These are phyloP conservation scores for Aureobasidium sp. DNA, from an alignment of 2,329 filamentous ascomycete genomes.

Conservation along the genomic window DNA sequence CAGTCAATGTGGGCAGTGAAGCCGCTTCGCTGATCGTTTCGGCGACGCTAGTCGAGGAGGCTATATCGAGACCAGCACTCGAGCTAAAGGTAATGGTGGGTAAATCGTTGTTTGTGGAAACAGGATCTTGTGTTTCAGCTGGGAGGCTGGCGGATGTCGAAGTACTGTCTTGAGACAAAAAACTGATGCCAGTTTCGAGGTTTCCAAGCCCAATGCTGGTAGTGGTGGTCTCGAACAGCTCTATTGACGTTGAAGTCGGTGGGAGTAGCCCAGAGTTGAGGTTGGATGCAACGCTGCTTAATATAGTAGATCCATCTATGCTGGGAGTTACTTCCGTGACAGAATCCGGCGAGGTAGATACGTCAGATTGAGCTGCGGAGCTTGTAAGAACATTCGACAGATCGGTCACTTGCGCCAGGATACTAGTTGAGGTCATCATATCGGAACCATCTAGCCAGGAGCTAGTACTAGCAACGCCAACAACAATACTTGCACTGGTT, in stretches of 20 bases:
- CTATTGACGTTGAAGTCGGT: neutral
- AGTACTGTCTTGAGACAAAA: neutral
- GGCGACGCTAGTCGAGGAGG: too few species aligned
- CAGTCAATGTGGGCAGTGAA: neutral
- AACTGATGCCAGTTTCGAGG: neutral
- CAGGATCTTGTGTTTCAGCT: neutral
- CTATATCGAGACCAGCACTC: neutral
- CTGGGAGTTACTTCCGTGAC: too few species aligned
- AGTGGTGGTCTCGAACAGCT: neutral
- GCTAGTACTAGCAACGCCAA: neutral
- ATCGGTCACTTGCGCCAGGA: neutral
- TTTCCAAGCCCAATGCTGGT: neutral
- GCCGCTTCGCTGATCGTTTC: neutral
- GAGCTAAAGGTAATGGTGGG: neutral
- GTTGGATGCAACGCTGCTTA: neutral
- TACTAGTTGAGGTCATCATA: neutral
- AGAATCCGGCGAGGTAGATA: neutral
- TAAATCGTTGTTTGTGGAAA: too few species aligned
- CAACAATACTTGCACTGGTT: neutral
- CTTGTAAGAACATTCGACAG: neutral
- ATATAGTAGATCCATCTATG: too few species aligned
- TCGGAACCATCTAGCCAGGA: neutral
- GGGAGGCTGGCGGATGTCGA: neutral
- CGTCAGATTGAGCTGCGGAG: neutral
- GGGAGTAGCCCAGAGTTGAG: neutral